Evolutionary conservation across 768 basidiomycete species (phyloP).

Genomic region (Trametes maxima): DNA sequence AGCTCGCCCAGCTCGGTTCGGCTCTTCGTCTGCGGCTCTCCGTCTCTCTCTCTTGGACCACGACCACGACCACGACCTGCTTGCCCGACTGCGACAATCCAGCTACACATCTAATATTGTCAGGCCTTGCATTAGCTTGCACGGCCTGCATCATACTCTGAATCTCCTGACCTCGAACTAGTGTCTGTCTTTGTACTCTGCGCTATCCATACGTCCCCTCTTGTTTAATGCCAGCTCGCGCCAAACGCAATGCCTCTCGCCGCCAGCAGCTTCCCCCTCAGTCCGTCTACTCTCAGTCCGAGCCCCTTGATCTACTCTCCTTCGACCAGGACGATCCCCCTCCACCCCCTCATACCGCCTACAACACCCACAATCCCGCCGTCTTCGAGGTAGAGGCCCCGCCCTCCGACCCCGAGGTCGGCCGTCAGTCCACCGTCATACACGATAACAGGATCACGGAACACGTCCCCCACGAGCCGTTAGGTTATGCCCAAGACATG

Average conservation of each 20-base stretch:
- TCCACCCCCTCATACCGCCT: neutral
- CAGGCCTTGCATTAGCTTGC: slow-evolving; percentile 18
- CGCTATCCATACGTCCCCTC: slow-evolving; percentile 6
- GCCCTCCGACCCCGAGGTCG: slow-evolving; percentile 20
- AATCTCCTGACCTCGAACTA: neutral
- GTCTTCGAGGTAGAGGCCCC: slow-evolving; percentile 18
- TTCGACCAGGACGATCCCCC: slow-evolving; percentile 10
- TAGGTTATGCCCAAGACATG: slow-evolving; percentile 1
- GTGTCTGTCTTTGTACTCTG: neutral
- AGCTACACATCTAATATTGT: neutral
- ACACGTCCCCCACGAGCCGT: neutral
- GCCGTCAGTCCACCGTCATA: slow-evolving; percentile 13
- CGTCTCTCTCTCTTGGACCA: neutral
- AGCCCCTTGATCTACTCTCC: slow-evolving; percentile 14
- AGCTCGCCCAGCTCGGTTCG: neutral
- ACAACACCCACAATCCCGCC: slow-evolving; percentile 3
- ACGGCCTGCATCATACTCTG: neutral
- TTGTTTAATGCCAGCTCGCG: slow-evolving; percentile 33
- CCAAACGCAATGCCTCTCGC: slow-evolving; percentile 31
- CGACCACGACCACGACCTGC: neutral
- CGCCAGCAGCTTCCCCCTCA: slow-evolving; percentile 15
- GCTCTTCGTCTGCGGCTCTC: neutral
- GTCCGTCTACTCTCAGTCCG: slow-evolving; percentile 3
- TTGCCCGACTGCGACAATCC: neutral
- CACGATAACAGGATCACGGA: neutral